A percentile compares a stretch with the other conserved stretches of the same genome.
These are phyloP conservation scores for Aspergillus awamori DNA, from an alignment of 2,329 filamentous ascomycete species.

Conservation along the genomic window DNA sequence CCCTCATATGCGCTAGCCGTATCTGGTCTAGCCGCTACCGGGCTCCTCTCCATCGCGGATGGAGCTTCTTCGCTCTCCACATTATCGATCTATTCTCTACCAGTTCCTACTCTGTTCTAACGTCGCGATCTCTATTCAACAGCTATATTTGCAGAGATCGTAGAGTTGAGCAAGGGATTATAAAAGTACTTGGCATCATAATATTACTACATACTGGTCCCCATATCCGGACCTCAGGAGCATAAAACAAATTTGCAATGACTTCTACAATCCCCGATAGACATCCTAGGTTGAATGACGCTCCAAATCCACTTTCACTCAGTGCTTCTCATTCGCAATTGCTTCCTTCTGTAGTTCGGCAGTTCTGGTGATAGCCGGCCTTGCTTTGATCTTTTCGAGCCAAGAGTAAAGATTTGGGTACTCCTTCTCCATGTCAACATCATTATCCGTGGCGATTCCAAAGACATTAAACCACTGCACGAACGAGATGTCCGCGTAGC, in stretches of 20 bases:
- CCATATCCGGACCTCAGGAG: too few relatives aligned
- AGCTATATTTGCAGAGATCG: too few relatives aligned
- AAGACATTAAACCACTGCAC: slow-evolving; percentile 39
- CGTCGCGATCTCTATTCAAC: too few relatives aligned
- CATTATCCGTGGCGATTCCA: slow-evolving; percentile 9
- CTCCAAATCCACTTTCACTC: neutral
- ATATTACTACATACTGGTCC: too few relatives aligned
- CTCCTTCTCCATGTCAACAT: slow-evolving; percentile 32
- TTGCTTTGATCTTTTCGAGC: slow-evolving; percentile 32
- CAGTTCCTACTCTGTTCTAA: too few relatives aligned
- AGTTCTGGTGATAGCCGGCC: slow-evolving; percentile 29
- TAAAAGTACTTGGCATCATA: too few relatives aligned
- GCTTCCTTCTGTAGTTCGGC: slow-evolving; percentile 23
- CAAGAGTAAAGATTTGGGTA: slow-evolving; percentile 35
- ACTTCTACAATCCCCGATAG: too few relatives aligned
- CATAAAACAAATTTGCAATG: too few relatives aligned
- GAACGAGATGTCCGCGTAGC: slow-evolving; percentile 48
- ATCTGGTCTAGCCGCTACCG: slow-evolving; percentile 8
- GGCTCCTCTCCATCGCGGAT: neutral
- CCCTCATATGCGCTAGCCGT: slow-evolving; percentile 20
- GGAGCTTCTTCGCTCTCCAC: neutral
- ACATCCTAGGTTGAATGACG: too few relatives aligned
- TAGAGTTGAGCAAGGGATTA: too few relatives aligned
- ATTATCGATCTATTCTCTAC: neutral
- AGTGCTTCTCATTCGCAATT: neutral